Evolutionary conservation across 176 grass and related monocot genomes (phyloP).

Genomic region (Tuctoria greenei): DNA sequence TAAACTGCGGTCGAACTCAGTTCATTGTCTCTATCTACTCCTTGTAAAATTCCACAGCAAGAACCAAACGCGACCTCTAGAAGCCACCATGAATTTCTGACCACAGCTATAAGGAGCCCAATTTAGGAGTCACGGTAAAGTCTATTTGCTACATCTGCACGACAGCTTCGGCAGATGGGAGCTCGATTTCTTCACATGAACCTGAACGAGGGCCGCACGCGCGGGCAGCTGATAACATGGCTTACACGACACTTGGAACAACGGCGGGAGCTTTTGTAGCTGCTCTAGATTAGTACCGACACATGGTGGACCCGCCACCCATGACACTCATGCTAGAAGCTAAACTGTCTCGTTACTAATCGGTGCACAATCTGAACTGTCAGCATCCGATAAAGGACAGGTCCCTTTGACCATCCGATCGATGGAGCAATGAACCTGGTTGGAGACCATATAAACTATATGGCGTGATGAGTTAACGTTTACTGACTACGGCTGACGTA

Average conservation of each 20-base stretch:
- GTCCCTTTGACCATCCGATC: neutral
- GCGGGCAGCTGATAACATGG: conserved; percentile 2
- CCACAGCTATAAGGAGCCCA: neutral
- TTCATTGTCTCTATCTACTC: neutral
- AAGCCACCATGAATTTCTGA: neutral
- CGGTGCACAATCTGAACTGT: neutral
- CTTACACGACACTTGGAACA: neutral
- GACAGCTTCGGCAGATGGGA: neutral
- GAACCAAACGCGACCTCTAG: neutral
- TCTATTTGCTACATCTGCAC: neutral
- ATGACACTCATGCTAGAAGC: neutral
- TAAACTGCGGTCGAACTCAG: neutral
- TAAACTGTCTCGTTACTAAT: neutral
- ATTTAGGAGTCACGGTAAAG: neutral
- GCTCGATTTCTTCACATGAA: neutral
- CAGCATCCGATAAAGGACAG: conserved; percentile 1
- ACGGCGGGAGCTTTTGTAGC: neutral
- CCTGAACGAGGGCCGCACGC: neutral
- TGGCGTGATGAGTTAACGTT: conserved; percentile 11
- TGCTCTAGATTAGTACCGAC: neutral
- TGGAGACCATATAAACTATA: neutral
- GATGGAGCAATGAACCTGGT: neutral
- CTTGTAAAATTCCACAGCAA: neutral
- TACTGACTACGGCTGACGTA: conserved; percentile 39
- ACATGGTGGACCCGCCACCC: neutral